Base-by-base conservation (phyloP, 192 early-diverging fungal species). In the Rhizophagus clarus region DNA sequence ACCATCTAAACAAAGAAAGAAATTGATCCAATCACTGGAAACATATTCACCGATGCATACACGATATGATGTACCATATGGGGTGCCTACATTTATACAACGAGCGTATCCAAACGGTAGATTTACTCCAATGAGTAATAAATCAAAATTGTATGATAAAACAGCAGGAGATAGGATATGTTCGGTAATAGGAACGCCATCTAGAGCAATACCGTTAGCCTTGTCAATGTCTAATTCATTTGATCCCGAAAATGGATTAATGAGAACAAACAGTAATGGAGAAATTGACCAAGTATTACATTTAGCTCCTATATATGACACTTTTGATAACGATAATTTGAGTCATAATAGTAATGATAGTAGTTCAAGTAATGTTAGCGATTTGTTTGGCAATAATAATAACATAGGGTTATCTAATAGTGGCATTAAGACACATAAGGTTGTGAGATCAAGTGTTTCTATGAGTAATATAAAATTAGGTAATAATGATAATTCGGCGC, bases 1-100 rank as follows among this genome's bases (percentile, higher is more conserved):
- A 45, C 94, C 94, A 26, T 72, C 83, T 11, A 86, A 88, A 11
- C 91, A 91, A 69, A 83, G 92, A 72, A 83, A 89, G 67, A 95
- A 95, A 72, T 86, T 95, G 9, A 66, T 92, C 4, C 72, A 81
- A 32, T 85, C 88, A 0, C 81, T 95, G 45, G 89, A 93, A 49
- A 87, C 87, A 67, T 88, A 90, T 82, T 87, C 86, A 28, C 83
- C 87, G 1, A 75, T 81, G 31, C 85, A 76, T 26, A 77, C 69
- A 68, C 80, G 72, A n/a, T 85, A 64, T 24, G 88, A 81, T 34
- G 49, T 84, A 49, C 80, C 84, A 40, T 84, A 84, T 47, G 83
- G 92, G 74, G 81, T 91, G 11, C 93, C 93, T 3, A 66, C 87
- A 8, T 89, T 90, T 49, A 68, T 90, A 9, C 84, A 90, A 64